A percentile compares a stretch with the other conserved stretches of the same genome.
Conservation (phyloP, 345 rosid species). For the Microcos paniculata region DNA sequence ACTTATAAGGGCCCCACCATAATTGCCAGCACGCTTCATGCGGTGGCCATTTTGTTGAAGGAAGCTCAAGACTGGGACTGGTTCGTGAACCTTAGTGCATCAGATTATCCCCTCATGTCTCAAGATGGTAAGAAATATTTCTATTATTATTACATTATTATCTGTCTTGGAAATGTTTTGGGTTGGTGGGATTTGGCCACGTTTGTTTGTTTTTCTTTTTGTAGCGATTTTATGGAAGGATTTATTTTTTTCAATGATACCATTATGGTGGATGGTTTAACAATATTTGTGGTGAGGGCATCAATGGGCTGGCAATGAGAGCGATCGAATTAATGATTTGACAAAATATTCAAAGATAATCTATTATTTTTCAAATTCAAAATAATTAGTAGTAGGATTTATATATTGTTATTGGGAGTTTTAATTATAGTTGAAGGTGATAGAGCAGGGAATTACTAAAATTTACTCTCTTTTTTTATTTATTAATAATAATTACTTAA, state of each 20-base stretch:
- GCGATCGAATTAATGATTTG: background rate
- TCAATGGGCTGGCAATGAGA: background rate
- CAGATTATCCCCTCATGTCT: constrained; percentile 86
- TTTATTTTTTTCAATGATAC: no score
- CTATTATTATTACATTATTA: background rate
- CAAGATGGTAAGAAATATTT: constrained; percentile 64
- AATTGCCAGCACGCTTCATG: constrained; percentile 78
- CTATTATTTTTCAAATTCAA: no score
- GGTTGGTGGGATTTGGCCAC: background rate
- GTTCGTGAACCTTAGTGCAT: constrained; percentile 83
- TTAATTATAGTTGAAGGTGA: no score
- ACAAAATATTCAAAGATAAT: background rate
- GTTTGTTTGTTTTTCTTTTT: background rate
- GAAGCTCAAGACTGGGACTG: constrained; percentile 83
- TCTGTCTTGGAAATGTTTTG: background rate
- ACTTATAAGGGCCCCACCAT: constrained; percentile 81
- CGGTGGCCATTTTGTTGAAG: constrained; percentile 70
- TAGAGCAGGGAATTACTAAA: no score
- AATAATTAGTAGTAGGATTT: no score
- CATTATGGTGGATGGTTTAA: background rate
- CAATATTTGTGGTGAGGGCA: background rate
- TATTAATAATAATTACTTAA: no score
- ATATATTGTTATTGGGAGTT: no score
- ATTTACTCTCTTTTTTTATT: no score
- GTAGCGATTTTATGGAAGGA: background rate